Conservation (phyloP, 2,329 filamentous ascomycete species). For the Diaporthe australafricana region DNA sequence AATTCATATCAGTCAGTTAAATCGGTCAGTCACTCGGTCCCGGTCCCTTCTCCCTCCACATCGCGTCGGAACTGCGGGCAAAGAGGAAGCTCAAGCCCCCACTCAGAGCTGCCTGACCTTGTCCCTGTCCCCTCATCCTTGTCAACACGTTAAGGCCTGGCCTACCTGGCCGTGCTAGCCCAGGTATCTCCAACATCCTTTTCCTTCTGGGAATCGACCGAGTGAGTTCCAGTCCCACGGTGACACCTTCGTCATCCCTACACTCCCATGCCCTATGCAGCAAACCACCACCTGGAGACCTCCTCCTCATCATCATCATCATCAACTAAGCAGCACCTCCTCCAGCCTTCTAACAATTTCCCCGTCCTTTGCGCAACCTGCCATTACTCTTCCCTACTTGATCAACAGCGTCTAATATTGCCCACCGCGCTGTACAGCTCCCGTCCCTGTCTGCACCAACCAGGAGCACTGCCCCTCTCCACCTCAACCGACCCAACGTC, state of each 20-base stretch:
- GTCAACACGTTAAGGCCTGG: not conserved
- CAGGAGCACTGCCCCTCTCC: constrained; percentile 17
- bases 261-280: not conserved
- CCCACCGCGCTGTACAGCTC: not conserved
- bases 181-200: constrained; percentile 6
- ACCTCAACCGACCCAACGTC: constrained; percentile 28
- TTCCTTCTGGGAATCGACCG: not conserved
- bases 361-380: not conserved
- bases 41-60: no score
- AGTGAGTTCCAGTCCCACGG: not conserved
- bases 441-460: not conserved
- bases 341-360: not conserved
- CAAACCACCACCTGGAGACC: not conserved
- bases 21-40: not conserved
- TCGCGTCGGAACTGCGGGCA: not conserved
- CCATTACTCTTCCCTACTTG: not conserved
- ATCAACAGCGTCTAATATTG: constrained; percentile 1
- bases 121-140: constrained; percentile 18
- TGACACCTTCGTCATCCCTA: not conserved
- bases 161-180: not conserved
- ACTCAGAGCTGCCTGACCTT: constrained; percentile 5
- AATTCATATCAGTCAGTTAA: no score
- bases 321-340: not conserved
- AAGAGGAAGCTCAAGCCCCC: not conserved
- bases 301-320: not conserved